Evolutionary conservation across 2,329 filamentous ascomycete genomes (phyloP), one percentile per base, ranked within the genome.

Genomic region (Penicillium glabrum): DNA sequence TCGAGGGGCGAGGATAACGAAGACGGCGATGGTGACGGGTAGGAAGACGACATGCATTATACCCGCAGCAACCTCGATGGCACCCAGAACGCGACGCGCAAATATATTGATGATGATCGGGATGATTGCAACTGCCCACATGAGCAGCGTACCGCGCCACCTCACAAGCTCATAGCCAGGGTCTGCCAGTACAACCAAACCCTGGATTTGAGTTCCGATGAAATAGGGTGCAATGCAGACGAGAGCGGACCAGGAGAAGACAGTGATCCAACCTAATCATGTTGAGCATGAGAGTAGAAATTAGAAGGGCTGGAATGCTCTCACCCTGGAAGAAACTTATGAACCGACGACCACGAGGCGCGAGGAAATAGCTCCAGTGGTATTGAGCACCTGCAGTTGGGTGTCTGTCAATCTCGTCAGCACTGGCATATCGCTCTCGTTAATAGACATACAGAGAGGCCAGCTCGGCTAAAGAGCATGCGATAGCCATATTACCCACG

Each of bases 101-200:
- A 80, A 72, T 0, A 79, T 79, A 64, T 83, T 83, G 70, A 83
- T 74, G 14, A 80, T 66, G 13, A 82, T 72, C 4, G 75, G 75
- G 27, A 39, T 39, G 8, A 39, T 39, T 39, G 35, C 35, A 39
- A 39, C 35, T 39, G 35, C 35, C 70, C 79, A 82, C 31, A 80
- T 73, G 0, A 83, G 64, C 3, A 84, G 67, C 0, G 80, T 81
- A 3, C 76, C 78, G 5, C 67, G 68, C 67, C 66, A 70, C 3
- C 55, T 46, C 24, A 60, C 45, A 27, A 61, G 57, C 9, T 56
- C 46, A 54, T 69, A 70, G 1, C 58, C 46, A 19, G 64, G 58
- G 21, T 61, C 45, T 3, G 61, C 63, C 55, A 72, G 57, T 1
- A 70, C 57, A 21, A 71, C 49, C 19, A 74, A 58, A 7, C 69